Base-by-base conservation (phyloP, 495 filamentous ascomycete genomes). In the Neohortaea acidophila region DNA sequence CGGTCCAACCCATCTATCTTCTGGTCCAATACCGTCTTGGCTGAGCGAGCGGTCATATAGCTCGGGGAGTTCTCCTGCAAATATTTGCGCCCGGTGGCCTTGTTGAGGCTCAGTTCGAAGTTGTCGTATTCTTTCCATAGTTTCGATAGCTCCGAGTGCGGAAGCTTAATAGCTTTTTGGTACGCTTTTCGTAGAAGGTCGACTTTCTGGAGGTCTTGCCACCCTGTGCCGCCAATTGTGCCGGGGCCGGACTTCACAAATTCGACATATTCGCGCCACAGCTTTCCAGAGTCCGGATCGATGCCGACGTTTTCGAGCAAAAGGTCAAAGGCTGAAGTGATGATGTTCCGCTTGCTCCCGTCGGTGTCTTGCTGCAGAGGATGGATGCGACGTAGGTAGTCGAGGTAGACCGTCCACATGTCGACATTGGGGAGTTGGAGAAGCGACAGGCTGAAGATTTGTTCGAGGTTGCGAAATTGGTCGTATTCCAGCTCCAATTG, bases 181-280 rank as follows among this genome's bases (percentile, higher is more conserved):
- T 94, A 96, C 2, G 81, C 79, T 52, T 86, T 91, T 17, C 89
- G 74, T 15, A 97, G 62, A 43, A 75, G 58, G 48, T 97, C 89
- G 83, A 92, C 91, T 67, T 97, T 97, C 51, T 96, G 89, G 56
- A 83, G 77, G 52, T 94, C 89, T 54, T 96, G 84, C 89, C 89
- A 97, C 13, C 72, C 74, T 37, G 68, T 75, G 25, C 89, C 91
- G 22, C 86, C 86, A 29, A 84, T 65, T 27, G 67, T 72, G 9
- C 91, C 91, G 7, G 91, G 89, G 0, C 77, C 81, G 34, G 70
- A 77, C 48, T 81, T 81, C 52, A 96, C 68, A 48, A 97, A 94
- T 37, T 84, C 72, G 35, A 96, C 71, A 50, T 96, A 93, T 28
- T 96, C 91, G 32, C 72, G 68, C 89, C 89, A 97, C 39, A 97